Percentiles rank a stretch among this genome's conserved stretches.
These are phyloP conservation scores for Amanita polypyramis DNA, from an alignment of 768 basidiomycete species.

Conservation along the genomic window DNA sequence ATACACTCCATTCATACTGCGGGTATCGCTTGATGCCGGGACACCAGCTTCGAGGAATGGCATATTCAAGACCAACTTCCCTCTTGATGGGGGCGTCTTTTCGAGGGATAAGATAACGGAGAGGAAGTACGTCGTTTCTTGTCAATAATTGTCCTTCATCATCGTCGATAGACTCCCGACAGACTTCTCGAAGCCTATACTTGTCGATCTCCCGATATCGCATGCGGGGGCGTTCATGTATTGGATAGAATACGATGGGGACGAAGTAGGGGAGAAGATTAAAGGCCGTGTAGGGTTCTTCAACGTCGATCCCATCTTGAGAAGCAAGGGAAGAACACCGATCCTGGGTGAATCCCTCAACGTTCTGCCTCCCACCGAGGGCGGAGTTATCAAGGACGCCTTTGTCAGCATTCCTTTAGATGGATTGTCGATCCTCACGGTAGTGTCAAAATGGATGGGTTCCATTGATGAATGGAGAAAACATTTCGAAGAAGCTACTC, in stretches of 20 bases:
- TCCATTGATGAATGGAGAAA: slow-evolving; percentile 64
- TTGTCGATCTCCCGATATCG: slow-evolving; percentile 91
- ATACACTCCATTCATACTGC: slow-evolving; percentile 76
- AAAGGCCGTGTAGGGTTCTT: slow-evolving; percentile 90
- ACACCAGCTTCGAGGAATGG: slow-evolving; percentile 87
- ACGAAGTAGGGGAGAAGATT: slow-evolving; percentile 44
- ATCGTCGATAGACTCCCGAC: slow-evolving; percentile 54
- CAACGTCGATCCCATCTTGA: slow-evolving; percentile 89
- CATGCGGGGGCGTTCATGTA: slow-evolving; percentile 95
- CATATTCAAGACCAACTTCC: slow-evolving; percentile 93
- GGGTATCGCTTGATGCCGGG: slow-evolving; percentile 87
- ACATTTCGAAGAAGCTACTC: slow-evolving; percentile 74
- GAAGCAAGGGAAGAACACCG: slow-evolving; percentile 56
- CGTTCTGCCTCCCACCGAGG: slow-evolving; percentile 40
- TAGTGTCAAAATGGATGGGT: slow-evolving; percentile 99
- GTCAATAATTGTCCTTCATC: slow-evolving; percentile 12
- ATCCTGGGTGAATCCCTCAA: slow-evolving; percentile 52
- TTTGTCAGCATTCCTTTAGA: slow-evolving; percentile 71
- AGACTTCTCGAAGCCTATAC: slow-evolving; percentile 83
- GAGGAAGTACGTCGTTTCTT: slow-evolving; percentile 48
- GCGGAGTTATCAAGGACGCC: slow-evolving; percentile 43
- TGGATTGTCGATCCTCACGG: slow-evolving; percentile 78
- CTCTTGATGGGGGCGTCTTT: slow-evolving; percentile 85
- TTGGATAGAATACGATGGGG: slow-evolving; percentile 85
- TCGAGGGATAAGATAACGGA: slow-evolving; percentile 64